Evolutionary conservation across 495 filamentous ascomycete genomes (phyloP), one percentile per base, ranked within the genome.

Genomic region (Annulohypoxylon maeteangense): DNA sequence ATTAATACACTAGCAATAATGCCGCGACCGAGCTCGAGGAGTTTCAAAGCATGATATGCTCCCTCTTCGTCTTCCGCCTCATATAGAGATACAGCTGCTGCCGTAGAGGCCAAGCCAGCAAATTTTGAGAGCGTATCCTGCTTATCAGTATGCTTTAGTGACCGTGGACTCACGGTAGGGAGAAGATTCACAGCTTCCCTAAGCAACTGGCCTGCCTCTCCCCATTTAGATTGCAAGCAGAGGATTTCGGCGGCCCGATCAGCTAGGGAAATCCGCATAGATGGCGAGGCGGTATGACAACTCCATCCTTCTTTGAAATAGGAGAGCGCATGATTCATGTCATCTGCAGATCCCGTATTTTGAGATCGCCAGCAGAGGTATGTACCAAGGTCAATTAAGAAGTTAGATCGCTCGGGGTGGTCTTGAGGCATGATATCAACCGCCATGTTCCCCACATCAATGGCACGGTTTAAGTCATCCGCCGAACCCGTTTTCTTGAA

Each of bases 11-110:
- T 36, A 20, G 76, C 64, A 54, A 78, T 74, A 23, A 79, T 57
- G 20, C 73, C 71, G 31, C 76, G 76, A 32, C 76, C 71, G 22
- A 68, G 65, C 62, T 79, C 76, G 20, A 79, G 62, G 11, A 75
- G 51, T 22, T 48, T 51, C 32, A 79, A 57, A 12, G 76, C 76
- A 32, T 76, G 40, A 18, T 34, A 65, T 25, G 70, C 51, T 18
- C 11, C 22, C 45, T 58, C 59, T n/a, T n/a, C n/a, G n/a, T n/a
- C n/a, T n/a, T n/a, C n/a, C 8, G 45, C 62, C n/a, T 69, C 67
- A 40, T 72, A 61, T 20, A 78, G 67, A 48, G 67, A 53, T 16
- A 60, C 56, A 11, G 69, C 66, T 23, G 73, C 73, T 18, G 76
- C 70, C 23, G 62, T 38, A 40, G 62, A 65, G 53, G 72, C 74